phyloP scores from a whole-genome alignment of 2,329 filamentous ascomycete species.

The Talaromyces verruculosus region DNA sequence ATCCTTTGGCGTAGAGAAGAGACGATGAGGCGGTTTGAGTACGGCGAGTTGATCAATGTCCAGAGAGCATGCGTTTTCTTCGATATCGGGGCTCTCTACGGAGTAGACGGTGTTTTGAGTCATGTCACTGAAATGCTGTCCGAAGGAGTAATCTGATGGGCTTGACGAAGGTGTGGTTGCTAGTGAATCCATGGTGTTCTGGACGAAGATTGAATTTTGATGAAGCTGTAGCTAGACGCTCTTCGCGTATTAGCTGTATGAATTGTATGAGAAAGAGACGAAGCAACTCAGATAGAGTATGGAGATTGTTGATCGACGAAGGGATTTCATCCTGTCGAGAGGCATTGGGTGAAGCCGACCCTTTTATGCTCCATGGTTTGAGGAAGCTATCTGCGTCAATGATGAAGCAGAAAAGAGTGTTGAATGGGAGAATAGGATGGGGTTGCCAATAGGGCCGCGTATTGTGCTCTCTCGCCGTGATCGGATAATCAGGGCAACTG shows the following conservation, averaged over 20 bases:
- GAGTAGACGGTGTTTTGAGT: not conserved
- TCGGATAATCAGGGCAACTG: not conserved
- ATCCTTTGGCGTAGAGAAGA: constrained; percentile 15
- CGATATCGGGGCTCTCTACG: not conserved
- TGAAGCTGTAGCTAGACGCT: not conserved
- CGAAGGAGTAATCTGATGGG: constrained; percentile 11
- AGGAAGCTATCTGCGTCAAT: not conserved
- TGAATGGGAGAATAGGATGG: not conserved
- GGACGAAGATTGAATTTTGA: not conserved
- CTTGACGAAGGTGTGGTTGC: constrained; percentile 11
- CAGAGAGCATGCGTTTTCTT: constrained; percentile 1
- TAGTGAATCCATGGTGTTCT: not conserved
- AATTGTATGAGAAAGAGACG: not conserved
- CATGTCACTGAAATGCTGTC: not conserved
- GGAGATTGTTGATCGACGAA: not conserved
- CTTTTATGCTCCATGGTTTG: not conserved
- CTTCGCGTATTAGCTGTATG: not conserved
- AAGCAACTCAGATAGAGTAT: not conserved
- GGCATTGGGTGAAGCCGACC: not conserved
- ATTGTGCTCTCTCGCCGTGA: constrained; percentile 2
- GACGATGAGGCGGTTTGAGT: constrained; percentile 2
- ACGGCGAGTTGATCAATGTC: constrained; percentile 7
- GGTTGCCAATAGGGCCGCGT: not conserved
- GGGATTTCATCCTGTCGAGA: not conserved
- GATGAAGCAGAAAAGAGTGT: not conserved